Percentiles rank a stretch among this genome's conserved stretches.
phyloP scores from a whole-genome alignment of 768 basidiomycete genomes.

The Pulveroboletus sp. region DNA sequence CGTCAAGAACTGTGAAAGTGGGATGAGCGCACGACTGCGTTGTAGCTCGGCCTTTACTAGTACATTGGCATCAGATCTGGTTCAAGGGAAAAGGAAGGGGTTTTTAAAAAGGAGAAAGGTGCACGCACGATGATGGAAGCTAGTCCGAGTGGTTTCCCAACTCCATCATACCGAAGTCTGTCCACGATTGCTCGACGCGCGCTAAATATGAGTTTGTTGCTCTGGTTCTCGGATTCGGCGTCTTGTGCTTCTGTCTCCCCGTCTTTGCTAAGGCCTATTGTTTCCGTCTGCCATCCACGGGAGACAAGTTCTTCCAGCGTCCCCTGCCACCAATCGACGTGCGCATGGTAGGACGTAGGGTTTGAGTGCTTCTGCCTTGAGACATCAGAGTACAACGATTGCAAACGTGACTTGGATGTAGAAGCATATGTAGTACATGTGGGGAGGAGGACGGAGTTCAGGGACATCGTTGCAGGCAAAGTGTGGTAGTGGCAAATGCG shows the following conservation, averaged over 20 bases:
- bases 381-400: slow-evolving; percentile 85
- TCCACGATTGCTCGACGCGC: slow-evolving; percentile 55
- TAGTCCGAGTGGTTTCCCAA: slow-evolving; percentile 71
- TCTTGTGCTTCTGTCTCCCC: slow-evolving; percentile 9
- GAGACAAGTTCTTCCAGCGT: slow-evolving; percentile 59
- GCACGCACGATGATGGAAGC: slow-evolving; percentile 69
- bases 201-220: slow-evolving; percentile 56
- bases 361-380: slow-evolving; percentile 81
- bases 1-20: slow-evolving; percentile 50
- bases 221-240: slow-evolving; percentile 12
- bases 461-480: slow-evolving; percentile 15
- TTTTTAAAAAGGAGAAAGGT: background rate
- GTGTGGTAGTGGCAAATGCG: slow-evolving; percentile 1
- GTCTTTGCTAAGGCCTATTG: slow-evolving; percentile 7
- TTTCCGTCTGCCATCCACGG: slow-evolving; percentile 46
- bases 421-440: slow-evolving; percentile 26
- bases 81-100: background rate
- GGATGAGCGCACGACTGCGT: slow-evolving; percentile 40
- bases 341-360: slow-evolving; percentile 73
- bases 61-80: slow-evolving; percentile 29
- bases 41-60: slow-evolving; percentile 70
- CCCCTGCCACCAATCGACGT: slow-evolving; percentile 84
- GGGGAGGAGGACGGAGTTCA: slow-evolving; percentile 14
- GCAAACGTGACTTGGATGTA: slow-evolving; percentile 47
- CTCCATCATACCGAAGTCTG: slow-evolving; percentile 56